Percentiles rank a stretch among this genome's conserved stretches.
Conservation (phyloP, 805 yeast species). For the Saccharomycopsis lassenensis region DNA sequence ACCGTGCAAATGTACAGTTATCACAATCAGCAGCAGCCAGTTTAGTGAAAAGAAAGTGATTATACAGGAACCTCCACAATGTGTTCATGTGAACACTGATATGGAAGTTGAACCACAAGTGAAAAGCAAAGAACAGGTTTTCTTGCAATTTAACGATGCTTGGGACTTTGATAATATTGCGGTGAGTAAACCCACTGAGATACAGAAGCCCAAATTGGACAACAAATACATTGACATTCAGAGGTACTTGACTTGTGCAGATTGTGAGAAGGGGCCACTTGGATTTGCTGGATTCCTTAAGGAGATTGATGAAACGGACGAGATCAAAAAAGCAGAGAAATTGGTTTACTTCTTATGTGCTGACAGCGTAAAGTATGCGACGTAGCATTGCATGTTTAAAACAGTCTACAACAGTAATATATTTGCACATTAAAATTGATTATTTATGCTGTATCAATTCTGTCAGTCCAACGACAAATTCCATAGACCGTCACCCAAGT, state of each 20-base stretch:
- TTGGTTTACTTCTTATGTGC: constrained; percentile 35
- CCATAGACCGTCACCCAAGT: constrained; percentile 88
- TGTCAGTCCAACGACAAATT: constrained; percentile 27
- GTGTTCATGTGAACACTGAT: constrained; percentile 7
- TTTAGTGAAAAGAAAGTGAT: constrained; percentile 3
- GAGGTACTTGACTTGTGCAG: constrained; percentile 56
- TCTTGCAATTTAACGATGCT: constrained; percentile 41
- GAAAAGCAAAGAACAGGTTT: constrained; percentile 19
- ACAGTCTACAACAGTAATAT: too few relatives aligned
- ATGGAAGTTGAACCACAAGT: constrained; percentile 2
- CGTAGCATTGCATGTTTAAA: too few relatives aligned
- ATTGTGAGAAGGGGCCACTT: constrained; percentile 68
- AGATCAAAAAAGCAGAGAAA: constrained; percentile 27
- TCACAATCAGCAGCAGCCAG: constrained; percentile 3
- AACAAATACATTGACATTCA: constrained; percentile 28
- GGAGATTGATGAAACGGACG: constrained; percentile 16
- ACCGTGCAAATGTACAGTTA: constrained; percentile 11
- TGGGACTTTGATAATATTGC: constrained; percentile 80
- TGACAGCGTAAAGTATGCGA: constrained; percentile 35
- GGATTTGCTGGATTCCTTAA: constrained; percentile 47
- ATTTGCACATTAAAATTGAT: too few relatives aligned
- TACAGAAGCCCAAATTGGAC: constrained; percentile 18
- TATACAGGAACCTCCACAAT: constrained; percentile 11
- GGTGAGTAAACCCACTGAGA: constrained; percentile 36
- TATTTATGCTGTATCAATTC: too few relatives aligned